Conservation (phyloP, 108 stramenopile genomes). For the Pseudonitzschia pungens region DNA sequence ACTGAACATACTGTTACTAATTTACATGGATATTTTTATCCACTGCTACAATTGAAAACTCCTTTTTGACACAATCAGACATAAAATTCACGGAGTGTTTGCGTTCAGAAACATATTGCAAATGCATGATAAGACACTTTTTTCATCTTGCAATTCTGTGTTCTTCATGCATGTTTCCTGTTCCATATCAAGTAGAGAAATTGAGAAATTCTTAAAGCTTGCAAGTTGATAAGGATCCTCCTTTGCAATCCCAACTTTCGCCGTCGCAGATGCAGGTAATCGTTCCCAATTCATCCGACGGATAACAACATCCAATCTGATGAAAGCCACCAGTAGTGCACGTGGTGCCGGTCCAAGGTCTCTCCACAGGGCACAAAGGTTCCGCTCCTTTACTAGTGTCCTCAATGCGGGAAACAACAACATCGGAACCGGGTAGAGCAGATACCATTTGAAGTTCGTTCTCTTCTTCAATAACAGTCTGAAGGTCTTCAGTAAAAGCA, state of each 20-base stretch:
- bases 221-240: not conserved
- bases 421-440: not conserved
- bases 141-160: too few species aligned
- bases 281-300: not conserved
- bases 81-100: too few species aligned
- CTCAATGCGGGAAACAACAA: not conserved
- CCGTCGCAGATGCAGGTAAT: not conserved
- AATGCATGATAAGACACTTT: too few species aligned
- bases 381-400: not conserved
- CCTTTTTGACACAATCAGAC: too few species aligned
- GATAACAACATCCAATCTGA: slow-evolving; percentile 3
- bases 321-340: slow-evolving; percentile 3
- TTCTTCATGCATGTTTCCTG: not conserved
- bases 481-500: not conserved
- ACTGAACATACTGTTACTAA: not conserved
- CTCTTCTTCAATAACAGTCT: not conserved
- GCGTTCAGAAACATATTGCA: too few species aligned
- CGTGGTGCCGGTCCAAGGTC: not conserved
- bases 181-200: not conserved
- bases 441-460: not conserved
- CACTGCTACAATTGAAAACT: too few species aligned
- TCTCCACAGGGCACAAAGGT: not conserved
- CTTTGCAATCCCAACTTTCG: not conserved
- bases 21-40: too few species aligned
- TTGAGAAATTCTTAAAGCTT: not conserved